A percentile compares a stretch with the other conserved stretches of the same genome.
Conservation (phyloP, 805 yeast species). For the Ogataea zsoltii region DNA sequence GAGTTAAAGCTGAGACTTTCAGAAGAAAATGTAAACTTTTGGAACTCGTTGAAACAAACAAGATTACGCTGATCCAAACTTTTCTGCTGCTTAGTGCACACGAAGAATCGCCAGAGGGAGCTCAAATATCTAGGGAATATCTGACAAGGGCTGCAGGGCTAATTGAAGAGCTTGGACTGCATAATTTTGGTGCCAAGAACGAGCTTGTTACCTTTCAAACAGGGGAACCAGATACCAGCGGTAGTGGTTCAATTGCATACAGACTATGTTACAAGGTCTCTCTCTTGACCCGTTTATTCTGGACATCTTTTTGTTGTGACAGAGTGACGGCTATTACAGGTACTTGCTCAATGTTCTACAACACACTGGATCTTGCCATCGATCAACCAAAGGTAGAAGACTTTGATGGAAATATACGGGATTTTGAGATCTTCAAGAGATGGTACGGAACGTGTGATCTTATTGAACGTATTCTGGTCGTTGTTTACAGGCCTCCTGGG, state of each 20-base stretch:
- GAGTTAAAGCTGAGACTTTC: constrained; percentile 26
- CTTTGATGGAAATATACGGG: constrained; percentile 28
- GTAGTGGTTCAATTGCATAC: constrained; percentile 16
- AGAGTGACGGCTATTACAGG: constrained; percentile 31
- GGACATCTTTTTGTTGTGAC: constrained; percentile 34
- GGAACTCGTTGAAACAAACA: constrained; percentile 29
- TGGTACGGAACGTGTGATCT: constrained; percentile 28
- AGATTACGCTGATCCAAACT: constrained; percentile 32
- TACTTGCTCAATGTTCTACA: constrained; percentile 30
- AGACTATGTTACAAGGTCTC: constrained; percentile 24
- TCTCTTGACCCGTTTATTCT: constrained; percentile 29
- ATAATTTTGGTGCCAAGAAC: constrained; percentile 29
- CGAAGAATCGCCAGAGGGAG: constrained; percentile 34
- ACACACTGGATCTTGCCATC: constrained; percentile 28
- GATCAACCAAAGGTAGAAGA: constrained; percentile 26
- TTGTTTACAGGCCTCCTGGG: constrained; percentile 32
- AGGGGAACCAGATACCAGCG: neutral
- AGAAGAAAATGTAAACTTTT: constrained; percentile 29
- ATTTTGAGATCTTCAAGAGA: constrained; percentile 26
- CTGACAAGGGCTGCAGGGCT: constrained; percentile 28
- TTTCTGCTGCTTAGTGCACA: constrained; percentile 29
- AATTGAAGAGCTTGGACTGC: constrained; percentile 32
- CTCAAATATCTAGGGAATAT: constrained; percentile 27
- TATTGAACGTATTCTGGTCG: constrained; percentile 28
- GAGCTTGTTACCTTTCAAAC: constrained; percentile 11